Evolutionary conservation across 1,139 yeast genomes (phyloP).

Genomic region (Hansenula lynferdii): DNA sequence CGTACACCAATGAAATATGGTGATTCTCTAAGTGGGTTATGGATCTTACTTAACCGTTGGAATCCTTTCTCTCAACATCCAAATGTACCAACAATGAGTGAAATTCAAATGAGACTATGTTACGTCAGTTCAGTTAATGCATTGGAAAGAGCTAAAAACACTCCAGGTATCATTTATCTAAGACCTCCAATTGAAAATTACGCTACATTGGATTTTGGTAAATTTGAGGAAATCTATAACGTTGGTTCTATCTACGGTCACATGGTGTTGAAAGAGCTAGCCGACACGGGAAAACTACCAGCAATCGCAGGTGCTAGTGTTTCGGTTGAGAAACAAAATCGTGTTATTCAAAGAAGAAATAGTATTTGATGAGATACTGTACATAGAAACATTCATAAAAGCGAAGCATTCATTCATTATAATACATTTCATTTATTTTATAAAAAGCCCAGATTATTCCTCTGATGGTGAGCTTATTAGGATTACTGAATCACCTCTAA

Average conservation of each 20-base stretch:
- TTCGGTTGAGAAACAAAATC: conserved; percentile 22
- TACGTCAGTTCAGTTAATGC: conserved; percentile 96
- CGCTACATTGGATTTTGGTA: conserved; percentile 89
- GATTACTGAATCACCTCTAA: conserved; percentile 94
- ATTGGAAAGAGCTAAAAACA: conserved; percentile 75
- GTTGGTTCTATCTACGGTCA: conserved; percentile 80
- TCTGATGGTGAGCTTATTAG: conserved; percentile 52
- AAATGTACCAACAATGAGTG: conserved; percentile 91
- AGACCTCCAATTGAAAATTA: conserved; percentile 92
- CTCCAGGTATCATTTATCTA: conserved; percentile 84
- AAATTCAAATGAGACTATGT: conserved; percentile 88
- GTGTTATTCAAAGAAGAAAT: conserved; percentile 50
- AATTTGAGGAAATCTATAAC: conserved; percentile 81
- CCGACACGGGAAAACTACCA: conserved; percentile 51
- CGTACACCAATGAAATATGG: conserved; percentile 89
- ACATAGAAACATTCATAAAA: not conserved
- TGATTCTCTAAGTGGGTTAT: conserved; percentile 85
- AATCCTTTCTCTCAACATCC: conserved; percentile 88
- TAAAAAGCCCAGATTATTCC: not conserved
- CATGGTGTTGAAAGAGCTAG: conserved; percentile 48
- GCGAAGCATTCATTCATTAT: not conserved
- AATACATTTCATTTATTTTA: not conserved
- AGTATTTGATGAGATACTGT: conserved; percentile 37
- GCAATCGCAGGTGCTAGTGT: conserved; percentile 49
- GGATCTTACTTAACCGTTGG: conserved; percentile 88